Evolutionary conservation across 441 rosid genomes (phyloP), one percentile per base, ranked within the genome.

Genomic region (Populus hybrid): DNA sequence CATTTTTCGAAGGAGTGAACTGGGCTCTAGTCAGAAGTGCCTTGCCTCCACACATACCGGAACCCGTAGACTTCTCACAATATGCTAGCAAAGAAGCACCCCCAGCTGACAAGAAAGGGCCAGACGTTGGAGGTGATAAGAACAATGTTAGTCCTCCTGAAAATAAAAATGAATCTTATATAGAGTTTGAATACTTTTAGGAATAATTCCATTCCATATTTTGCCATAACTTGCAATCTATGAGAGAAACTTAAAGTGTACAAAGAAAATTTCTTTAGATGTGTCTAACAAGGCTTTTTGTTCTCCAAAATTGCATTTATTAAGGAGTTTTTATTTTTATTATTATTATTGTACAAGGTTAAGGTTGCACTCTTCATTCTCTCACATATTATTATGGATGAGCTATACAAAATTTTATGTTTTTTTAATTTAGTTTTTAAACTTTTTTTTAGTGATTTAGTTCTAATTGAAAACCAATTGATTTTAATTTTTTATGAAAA

Each of bases 21-120:
- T 94, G 97, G 98, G 98, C 98, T 32, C 80, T 94, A 0, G 95
- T 94, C 0, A 86, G 97, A 75, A 76, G 97, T 65, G 97, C 97
- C 6, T 67, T 82, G 85, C 97, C 98, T 71, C 97, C 98, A 2
- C 89, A 93, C 30, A 7, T 94, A 38, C 98, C 98, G 26, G 95
- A 93, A 28, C 90, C 94, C 0, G 86, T 91, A 42, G 94, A 93
- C 81, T 91, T 91, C 66, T 79, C 93, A 5, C 83, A 85, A 35
- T 93, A 82, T 38, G 92, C 88, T 0, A 72, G 74, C 38, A 95
- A 90, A 80, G 94, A 93, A 8, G 65, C 86, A 16, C 83, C 86
- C 12, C 65, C 75, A 11, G 73, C 78, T 68, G 83, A 78, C 69
- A 89, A 84, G 79, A 76, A 85, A 65, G 67, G 79, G 70, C 66